These are phyloP conservation scores for Pholiota adiposa DNA, from an alignment of 1,284 basidiomycete species.

Conservation along the genomic window DNA sequence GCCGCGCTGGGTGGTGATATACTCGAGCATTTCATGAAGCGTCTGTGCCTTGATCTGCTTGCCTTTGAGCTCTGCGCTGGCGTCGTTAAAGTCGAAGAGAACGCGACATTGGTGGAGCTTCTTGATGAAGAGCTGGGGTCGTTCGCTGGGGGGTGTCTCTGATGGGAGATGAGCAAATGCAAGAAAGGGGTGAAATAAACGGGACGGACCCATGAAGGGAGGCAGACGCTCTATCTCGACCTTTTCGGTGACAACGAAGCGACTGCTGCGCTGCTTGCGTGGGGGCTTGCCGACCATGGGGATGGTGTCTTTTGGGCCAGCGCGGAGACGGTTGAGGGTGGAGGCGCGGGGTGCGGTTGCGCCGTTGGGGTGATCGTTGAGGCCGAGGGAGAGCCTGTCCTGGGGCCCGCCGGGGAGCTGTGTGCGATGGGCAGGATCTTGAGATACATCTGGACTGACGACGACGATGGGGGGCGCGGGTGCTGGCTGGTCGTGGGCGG, in stretches of 20 bases:
- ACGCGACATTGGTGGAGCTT: conserved; percentile 97
- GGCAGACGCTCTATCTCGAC: conserved; percentile 96
- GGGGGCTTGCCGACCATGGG: conserved; percentile 95
- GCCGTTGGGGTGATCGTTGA: conserved; percentile 49
- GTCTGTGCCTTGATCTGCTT: conserved; percentile 99
- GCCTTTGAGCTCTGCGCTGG: conserved; percentile 92
- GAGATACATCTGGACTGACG: conserved; percentile 78
- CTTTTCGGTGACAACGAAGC: conserved; percentile 96
- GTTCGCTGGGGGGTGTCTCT: conserved; percentile 92
- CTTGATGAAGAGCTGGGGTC: conserved; percentile 90
- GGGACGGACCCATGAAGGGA: conserved; percentile 85
- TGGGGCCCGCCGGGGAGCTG: conserved; percentile 36
- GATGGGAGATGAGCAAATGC: conserved; percentile 22
- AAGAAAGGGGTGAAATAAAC: conserved; percentile 11
- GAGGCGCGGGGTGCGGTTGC: conserved; percentile 61
- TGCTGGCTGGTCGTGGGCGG: conserved; percentile 51
- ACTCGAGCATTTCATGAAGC: conserved; percentile 98
- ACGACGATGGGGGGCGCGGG: conserved; percentile 88
- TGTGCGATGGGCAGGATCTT: conserved; percentile 50
- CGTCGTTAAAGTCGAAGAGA: conserved; percentile 99
- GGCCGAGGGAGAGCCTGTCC: conserved; percentile 58
- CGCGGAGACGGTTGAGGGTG: conserved; percentile 69
- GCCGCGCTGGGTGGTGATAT: conserved; percentile 95
- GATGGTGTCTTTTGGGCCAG: conserved; percentile 91
- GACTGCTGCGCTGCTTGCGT: conserved; percentile 92